Percentiles rank a stretch among this genome's conserved stretches.
These are phyloP conservation scores for Nigrospora oryzae DNA, from an alignment of 2,329 filamentous ascomycete species.

Conservation along the genomic window DNA sequence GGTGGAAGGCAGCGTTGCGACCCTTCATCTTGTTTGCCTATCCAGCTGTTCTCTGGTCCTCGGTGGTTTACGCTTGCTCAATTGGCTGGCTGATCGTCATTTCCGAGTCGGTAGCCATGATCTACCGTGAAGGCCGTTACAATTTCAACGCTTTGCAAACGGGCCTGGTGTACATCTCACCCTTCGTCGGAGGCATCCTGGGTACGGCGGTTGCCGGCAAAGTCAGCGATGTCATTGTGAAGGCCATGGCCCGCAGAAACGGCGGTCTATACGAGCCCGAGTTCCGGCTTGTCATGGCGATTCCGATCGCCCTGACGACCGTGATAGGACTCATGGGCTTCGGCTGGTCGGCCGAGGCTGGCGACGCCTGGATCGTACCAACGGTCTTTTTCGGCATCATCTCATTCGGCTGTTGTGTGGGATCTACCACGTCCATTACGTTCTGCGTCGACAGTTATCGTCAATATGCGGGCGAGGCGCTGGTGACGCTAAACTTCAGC, in stretches of 20 bases:
- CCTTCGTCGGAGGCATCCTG: constrained; percentile 79
- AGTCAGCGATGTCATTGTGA: constrained; percentile 77
- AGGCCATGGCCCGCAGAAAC: constrained; percentile 73
- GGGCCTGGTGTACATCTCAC: constrained; percentile 81
- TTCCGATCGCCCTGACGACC: constrained; percentile 70
- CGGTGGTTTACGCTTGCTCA: constrained; percentile 76
- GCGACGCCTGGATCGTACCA: constrained; percentile 80
- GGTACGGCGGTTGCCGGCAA: constrained; percentile 89
- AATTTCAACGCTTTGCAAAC: constrained; percentile 74
- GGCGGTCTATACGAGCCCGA: constrained; percentile 95
- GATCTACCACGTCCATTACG: constrained; percentile 84
- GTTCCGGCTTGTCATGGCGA: constrained; percentile 81
- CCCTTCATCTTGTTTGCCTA: constrained; percentile 85
- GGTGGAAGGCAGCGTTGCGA: constrained; percentile 67
- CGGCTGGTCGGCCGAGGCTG: constrained; percentile 77
- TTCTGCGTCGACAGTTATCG: constrained; percentile 92
- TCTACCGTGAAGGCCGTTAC: constrained; percentile 68
- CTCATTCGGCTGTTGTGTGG: constrained; percentile 85
- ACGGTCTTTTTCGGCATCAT: constrained; percentile 89
- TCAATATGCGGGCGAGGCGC: constrained; percentile 85
- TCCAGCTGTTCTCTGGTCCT: constrained; percentile 82
- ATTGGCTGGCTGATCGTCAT: constrained; percentile 94
- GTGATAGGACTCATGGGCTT: constrained; percentile 87
- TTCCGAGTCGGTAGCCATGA: constrained; percentile 74
- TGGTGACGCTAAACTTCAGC: constrained; percentile 89